Evolutionary conservation across 306 rosid species (phyloP).

Genomic region (Canavalia ensiformis): DNA sequence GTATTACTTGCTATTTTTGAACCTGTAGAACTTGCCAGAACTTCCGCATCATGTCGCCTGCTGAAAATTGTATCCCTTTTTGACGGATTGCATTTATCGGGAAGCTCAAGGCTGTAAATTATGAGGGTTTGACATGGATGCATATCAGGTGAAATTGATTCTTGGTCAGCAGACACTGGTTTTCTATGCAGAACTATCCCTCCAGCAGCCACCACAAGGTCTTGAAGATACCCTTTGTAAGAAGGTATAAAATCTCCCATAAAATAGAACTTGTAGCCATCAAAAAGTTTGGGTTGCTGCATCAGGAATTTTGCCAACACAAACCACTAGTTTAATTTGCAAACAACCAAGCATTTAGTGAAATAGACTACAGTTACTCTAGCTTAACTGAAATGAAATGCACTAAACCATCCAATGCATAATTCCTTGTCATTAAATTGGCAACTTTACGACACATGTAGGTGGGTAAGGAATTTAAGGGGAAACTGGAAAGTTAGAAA

Average conservation of each 20-base stretch:
- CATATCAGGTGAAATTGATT: slow-evolving; percentile 41
- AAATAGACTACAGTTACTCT: slow-evolving; percentile 6
- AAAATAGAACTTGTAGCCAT: slow-evolving; percentile 79
- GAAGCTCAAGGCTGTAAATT: slow-evolving; percentile 78
- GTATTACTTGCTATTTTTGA: slow-evolving; percentile 77
- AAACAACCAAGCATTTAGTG: slow-evolving; percentile 28
- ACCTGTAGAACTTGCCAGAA: slow-evolving; percentile 70
- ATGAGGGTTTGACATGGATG: slow-evolving; percentile 61
- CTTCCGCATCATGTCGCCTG: slow-evolving; percentile 67
- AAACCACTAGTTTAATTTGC: slow-evolving; percentile 36
- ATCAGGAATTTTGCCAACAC: slow-evolving; percentile 39
- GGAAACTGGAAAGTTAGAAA: slow-evolving; percentile 9
- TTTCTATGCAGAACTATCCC: slow-evolving; percentile 85
- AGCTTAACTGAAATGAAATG: slow-evolving; percentile 31
- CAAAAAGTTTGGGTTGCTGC: slow-evolving; percentile 88
- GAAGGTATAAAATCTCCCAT: slow-evolving; percentile 75
- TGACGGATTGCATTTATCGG: slow-evolving; percentile 57
- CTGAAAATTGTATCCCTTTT: slow-evolving; percentile 52
- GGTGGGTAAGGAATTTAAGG: not conserved
- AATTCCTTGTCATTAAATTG: not conserved
- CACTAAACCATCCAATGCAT: slow-evolving; percentile 16
- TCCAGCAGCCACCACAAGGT: slow-evolving; percentile 89
- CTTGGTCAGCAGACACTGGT: slow-evolving; percentile 63
- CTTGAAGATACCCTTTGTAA: slow-evolving; percentile 82
- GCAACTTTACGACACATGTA: not conserved